These are phyloP conservation scores for Candida andamanensis DNA, from an alignment of 805 yeast genomes.

Conservation along the genomic window DNA sequence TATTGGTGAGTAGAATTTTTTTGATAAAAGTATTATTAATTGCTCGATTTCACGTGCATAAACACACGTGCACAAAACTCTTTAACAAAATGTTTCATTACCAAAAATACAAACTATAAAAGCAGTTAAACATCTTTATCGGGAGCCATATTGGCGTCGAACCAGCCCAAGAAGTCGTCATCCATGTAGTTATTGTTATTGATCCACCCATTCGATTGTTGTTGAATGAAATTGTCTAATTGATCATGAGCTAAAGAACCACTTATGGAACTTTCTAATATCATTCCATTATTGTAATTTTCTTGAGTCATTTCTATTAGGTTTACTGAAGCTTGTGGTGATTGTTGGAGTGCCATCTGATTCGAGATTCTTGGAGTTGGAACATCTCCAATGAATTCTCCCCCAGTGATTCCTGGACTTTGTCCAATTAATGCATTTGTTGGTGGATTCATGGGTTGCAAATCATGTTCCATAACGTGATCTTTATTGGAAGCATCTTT, in stretches of 20 bases:
- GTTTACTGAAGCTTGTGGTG: background rate
- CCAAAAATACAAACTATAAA: too few relatives aligned
- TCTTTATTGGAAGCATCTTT: background rate
- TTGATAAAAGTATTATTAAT: background rate
- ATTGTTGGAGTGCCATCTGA: background rate
- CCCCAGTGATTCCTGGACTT: too few relatives aligned
- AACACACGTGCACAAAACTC: too few relatives aligned
- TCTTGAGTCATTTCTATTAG: background rate
- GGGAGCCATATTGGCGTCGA: slow-evolving; percentile 56
- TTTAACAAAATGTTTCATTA: too few relatives aligned
- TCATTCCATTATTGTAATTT: slow-evolving; percentile 4
- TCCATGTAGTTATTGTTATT: slow-evolving; percentile 53
- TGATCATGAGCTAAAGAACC: slow-evolving; percentile 18
- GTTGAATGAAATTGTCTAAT: slow-evolving; percentile 65
- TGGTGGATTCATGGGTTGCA: background rate
- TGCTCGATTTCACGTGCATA: slow-evolving; percentile 7
- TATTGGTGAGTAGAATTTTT: background rate
- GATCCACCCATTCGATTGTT: slow-evolving; percentile 81
- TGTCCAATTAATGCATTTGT: background rate
- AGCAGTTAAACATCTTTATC: too few relatives aligned
- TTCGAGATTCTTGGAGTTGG: too few relatives aligned
- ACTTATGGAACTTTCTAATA: slow-evolving; percentile 6
- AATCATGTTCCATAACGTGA: background rate
- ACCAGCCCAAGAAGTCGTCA: slow-evolving; percentile 93
- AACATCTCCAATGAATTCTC: too few relatives aligned